Evolutionary conservation across 1,139 yeast genomes (phyloP).

Genomic region (Nakaseomyces bracarensis): DNA sequence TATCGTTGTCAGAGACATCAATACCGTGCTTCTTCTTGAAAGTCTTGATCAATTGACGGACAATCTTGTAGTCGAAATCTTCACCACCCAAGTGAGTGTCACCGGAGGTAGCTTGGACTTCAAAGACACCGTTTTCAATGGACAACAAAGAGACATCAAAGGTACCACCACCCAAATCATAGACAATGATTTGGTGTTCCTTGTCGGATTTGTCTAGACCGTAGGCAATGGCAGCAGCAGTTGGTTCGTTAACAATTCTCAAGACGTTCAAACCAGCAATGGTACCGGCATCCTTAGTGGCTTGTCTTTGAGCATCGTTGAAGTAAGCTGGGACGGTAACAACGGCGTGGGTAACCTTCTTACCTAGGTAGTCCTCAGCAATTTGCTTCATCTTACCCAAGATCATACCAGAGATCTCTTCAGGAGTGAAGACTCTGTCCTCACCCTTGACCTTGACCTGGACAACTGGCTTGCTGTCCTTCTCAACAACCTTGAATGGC

Average conservation of each 20-base stretch:
- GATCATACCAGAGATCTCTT: conserved; percentile 88
- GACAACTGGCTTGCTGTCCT: conserved; percentile 74
- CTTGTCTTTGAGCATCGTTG: conserved; percentile 96
- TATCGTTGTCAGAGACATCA: conserved; percentile 65
- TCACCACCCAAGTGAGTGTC: conserved; percentile 96
- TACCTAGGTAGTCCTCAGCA: conserved; percentile 87
- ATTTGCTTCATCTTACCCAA: conserved; percentile 86
- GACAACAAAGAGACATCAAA: conserved; percentile 84
- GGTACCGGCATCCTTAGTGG: conserved; percentile 91
- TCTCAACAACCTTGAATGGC: conserved; percentile 62
- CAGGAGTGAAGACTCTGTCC: conserved; percentile 56
- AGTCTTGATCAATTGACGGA: conserved; percentile 73
- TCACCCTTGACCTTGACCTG: conserved; percentile 62
- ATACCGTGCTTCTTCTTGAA: conserved; percentile 83
- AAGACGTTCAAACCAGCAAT: conserved; percentile 87
- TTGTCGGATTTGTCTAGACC: conserved; percentile 85
- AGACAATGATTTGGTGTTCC: conserved; percentile 83
- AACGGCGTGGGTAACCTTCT: conserved; percentile 85
- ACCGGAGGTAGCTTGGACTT: conserved; percentile 92
- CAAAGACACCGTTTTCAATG: conserved; percentile 90
- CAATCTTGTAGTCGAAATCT: conserved; percentile 87
- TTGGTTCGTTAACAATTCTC: conserved; percentile 92
- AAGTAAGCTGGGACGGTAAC: conserved; percentile 96
- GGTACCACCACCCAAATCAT: conserved; percentile 96
- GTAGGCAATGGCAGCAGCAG: conserved; percentile 95